These are phyloP conservation scores for Moniliophthora roreri DNA, from an alignment of 1,284 basidiomycete genomes.

Conservation along the genomic window DNA sequence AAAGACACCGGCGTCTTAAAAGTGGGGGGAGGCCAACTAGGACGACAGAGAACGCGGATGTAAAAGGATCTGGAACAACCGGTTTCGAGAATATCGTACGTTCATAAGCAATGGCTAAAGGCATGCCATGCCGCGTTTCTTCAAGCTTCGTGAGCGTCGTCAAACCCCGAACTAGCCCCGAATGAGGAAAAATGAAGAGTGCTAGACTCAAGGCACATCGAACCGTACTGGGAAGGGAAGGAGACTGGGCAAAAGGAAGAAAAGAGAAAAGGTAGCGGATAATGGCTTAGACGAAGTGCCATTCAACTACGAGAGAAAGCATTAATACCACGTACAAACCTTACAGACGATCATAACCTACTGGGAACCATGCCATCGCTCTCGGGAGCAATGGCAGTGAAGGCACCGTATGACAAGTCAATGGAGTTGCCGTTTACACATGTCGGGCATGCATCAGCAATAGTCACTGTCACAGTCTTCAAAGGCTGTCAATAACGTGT, in stretches of 20 bases:
- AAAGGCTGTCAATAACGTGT: neutral
- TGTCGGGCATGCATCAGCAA: conserved; percentile 85
- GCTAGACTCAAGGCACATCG: conserved; percentile 12
- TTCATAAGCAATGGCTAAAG: conserved; percentile 11
- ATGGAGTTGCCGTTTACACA: conserved; percentile 69
- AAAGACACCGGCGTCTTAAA: neutral
- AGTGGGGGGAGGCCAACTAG: conserved; percentile 2
- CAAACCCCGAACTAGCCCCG: conserved; percentile 16
- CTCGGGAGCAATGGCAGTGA: conserved; percentile 57
- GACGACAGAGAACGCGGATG: conserved; percentile 7
- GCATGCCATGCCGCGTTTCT: conserved; percentile 14
- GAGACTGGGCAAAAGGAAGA: conserved; percentile 16
- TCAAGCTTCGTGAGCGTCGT: conserved; percentile 6
- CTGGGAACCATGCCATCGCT: conserved; percentile 62
- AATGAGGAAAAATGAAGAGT: conserved; percentile 7
- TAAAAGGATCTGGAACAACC: conserved; percentile 2
- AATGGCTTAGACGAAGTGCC: conserved; percentile 41
- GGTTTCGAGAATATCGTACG: conserved; percentile 9
- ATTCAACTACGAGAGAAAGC: conserved; percentile 38
- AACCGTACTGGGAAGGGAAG: conserved; percentile 19
- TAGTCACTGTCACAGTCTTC: conserved; percentile 54
- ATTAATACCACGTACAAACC: neutral
- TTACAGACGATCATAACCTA: conserved; percentile 31
- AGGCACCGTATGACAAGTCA: conserved; percentile 80
- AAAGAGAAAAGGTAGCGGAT: conserved; percentile 5